Evolutionary conservation across 2,329 filamentous ascomycete genomes (phyloP), one percentile per base, ranked within the genome.

Genomic region (Capronia coronata): DNA sequence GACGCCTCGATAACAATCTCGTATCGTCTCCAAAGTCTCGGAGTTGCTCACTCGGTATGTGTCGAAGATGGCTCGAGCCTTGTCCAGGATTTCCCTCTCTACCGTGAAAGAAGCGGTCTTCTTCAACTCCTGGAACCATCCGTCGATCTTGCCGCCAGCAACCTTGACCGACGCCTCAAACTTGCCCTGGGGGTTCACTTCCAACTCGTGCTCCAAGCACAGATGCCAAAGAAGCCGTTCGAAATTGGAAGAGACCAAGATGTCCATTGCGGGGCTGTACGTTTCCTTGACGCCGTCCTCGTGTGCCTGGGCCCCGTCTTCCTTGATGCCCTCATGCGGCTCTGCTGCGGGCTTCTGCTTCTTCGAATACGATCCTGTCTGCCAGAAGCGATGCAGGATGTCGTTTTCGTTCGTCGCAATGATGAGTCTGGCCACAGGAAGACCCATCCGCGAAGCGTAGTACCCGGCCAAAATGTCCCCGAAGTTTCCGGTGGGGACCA

Each of bases 331-430:
- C 18, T 55, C 43, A n/a, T 59, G 57, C 10, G 46, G 45, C 2
- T 52, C 61, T 10, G 61, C 25, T n/a, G 56, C 46, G 3, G 58
- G 52, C 6, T 80, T 75, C 7, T 82, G 74, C 62, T 89, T 78
- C 77, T 96, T 97, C 73, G 93, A 87, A 71, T 97, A 97, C 32
- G 91, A 68, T 5, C 60, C 87, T 0, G 84, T 86, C 71, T 86
- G 84, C 86, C 87, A 96, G 77, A 98, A 98, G 27, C 93, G 82
- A 69, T 97, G 80, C 9, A 98, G 79, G 54, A 97, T 97, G 63
- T 97, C 93, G 71, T 98, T 98, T 71, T 94, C 90, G 68, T 97
- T 97, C 44, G 91, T 97, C 0, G 91, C 88, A 49, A 96, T 84
- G 61, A 95, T 82, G 25, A 98, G 80, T 71, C 91, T 94, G 56